These are phyloP conservation scores for Colletotrichum melonis DNA, from an alignment of 2,329 filamentous ascomycete species.

Conservation along the genomic window DNA sequence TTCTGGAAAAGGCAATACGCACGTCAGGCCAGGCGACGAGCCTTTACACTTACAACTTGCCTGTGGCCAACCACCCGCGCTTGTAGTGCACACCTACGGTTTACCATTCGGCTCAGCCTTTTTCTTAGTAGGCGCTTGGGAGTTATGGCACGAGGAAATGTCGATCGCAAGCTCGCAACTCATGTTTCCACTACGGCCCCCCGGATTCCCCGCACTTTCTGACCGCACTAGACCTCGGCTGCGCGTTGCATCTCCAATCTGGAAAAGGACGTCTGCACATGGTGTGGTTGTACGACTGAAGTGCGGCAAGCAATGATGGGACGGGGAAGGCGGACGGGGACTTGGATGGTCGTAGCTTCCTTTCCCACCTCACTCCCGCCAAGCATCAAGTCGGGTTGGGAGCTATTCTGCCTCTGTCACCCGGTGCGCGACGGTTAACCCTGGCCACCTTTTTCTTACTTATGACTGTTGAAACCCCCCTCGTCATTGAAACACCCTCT, in stretches of 20 bases:
- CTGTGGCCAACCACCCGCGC: background rate
- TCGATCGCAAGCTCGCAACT: background rate
- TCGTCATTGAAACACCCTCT: background rate
- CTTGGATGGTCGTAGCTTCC: background rate
- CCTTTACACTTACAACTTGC: background rate
- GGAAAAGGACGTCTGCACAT: background rate
- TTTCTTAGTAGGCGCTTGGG: background rate
- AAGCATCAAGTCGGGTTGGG: background rate
- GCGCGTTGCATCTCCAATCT: background rate
- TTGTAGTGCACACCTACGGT: background rate
- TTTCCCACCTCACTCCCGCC: background rate
- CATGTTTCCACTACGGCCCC: background rate
- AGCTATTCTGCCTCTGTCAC: background rate
- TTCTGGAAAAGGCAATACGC: constrained; percentile 25
- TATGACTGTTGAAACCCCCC: background rate
- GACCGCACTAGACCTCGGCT: constrained; percentile 30
- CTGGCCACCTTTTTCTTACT: background rate
- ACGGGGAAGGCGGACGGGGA: background rate
- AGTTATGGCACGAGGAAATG: background rate
- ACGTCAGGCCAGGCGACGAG: background rate
- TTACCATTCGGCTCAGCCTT: background rate
- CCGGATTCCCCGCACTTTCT: constrained; percentile 28
- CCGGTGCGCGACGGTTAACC: background rate
- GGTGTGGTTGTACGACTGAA: background rate
- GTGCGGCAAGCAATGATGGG: background rate